Evolutionary conservation across 2,329 filamentous ascomycete species (phyloP).

Genomic region (Ophiostoma himal-ulmi): DNA sequence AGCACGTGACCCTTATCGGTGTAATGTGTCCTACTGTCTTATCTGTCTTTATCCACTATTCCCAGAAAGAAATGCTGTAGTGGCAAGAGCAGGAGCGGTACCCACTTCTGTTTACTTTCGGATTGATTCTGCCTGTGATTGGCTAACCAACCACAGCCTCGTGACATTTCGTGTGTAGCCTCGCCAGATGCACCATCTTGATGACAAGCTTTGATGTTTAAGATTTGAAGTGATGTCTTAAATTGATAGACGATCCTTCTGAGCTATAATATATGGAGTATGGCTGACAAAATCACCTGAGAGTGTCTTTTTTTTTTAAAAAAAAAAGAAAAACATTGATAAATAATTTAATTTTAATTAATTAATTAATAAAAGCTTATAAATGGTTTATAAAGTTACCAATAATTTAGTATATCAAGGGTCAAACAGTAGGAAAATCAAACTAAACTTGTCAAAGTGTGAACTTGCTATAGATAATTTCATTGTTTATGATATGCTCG

Average conservation of each 20-base stretch:
- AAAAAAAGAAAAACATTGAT: no score
- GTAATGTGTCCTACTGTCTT: constrained; percentile 11
- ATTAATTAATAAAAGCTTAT: no score
- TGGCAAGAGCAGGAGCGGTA: neutral
- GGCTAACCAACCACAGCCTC: neutral
- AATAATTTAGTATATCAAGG: no score
- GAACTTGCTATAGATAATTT: no score
- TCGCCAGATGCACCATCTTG: neutral
- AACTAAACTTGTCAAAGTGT: no score
- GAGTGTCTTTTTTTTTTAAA: no score
- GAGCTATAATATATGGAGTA: no score
- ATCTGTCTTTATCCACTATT: constrained; percentile 3
- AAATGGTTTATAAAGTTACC: no score
- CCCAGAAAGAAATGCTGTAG: neutral
- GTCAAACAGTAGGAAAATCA: no score
- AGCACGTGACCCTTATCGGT: constrained; percentile 19
- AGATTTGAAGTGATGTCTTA: neutral
- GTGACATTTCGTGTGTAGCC: neutral
- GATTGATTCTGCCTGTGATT: neutral
- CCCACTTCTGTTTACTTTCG: neutral
- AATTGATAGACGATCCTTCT: neutral
- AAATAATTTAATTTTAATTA: no score
- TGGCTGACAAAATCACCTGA: no score
- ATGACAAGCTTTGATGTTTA: neutral
- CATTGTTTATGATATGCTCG: no score